These are phyloP conservation scores for Aspergillus campestris DNA, from an alignment of 495 filamentous ascomycete genomes.

Conservation along the genomic window DNA sequence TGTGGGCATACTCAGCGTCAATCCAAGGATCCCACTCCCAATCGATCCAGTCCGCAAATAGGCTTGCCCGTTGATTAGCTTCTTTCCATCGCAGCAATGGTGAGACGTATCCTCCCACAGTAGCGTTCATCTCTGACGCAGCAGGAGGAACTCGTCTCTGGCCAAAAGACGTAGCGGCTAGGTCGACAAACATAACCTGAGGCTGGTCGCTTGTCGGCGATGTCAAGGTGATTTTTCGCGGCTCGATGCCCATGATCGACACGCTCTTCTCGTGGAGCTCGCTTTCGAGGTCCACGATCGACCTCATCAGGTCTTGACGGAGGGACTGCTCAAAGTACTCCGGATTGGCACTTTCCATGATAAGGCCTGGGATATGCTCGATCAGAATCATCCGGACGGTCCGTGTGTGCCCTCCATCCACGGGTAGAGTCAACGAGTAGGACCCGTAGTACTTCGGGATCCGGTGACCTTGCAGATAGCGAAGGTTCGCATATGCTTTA, in stretches of 20 bases:
- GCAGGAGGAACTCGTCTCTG: not conserved
- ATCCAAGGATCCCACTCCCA: constrained; percentile 1
- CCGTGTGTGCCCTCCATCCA: not conserved
- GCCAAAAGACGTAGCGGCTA: not conserved
- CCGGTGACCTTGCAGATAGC: not conserved
- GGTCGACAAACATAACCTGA: constrained; percentile 7
- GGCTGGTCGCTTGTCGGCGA: not conserved
- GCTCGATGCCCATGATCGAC: constrained; percentile 1
- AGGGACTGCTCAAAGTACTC: not conserved
- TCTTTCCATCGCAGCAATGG: constrained; percentile 1
- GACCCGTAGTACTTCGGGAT: constrained; percentile 9
- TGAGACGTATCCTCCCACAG: constrained; percentile 3
- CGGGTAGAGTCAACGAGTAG: constrained; percentile 6
- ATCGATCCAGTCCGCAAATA: constrained; percentile 4
- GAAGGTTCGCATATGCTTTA: not conserved
- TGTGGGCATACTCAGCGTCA: constrained; percentile 1
- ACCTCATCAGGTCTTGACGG: constrained; percentile 9
- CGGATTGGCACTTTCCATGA: constrained; percentile 3
- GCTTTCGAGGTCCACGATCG: constrained; percentile 8
- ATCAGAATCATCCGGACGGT: constrained; percentile 12
- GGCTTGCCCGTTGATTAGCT: not conserved
- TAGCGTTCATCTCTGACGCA: not conserved
- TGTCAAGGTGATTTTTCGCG: constrained; percentile 5
- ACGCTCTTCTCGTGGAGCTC: constrained; percentile 2
- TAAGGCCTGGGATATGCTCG: constrained; percentile 5